A percentile compares a stretch with the other conserved stretches of the same genome.
Evolutionary conservation across 2,329 filamentous ascomycete species (phyloP).

Genomic region (Aspergillus pseudoglaucus): DNA sequence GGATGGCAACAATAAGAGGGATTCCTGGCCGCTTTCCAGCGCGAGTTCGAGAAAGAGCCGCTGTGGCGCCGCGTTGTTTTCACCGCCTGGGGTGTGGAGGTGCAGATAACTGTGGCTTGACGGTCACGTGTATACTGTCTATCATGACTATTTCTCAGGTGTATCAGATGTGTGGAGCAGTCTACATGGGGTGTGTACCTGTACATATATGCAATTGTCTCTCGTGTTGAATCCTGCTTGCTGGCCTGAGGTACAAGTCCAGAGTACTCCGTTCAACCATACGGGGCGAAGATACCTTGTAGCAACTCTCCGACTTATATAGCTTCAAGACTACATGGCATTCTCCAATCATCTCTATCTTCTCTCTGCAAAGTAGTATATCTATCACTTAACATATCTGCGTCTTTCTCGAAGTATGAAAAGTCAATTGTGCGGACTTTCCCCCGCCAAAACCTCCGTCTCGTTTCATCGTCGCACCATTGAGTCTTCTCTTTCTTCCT

Average conservation of each 20-base stretch:
- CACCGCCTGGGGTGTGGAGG: not conserved
- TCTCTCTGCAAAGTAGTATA: not conserved
- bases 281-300: no score
- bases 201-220: no score
- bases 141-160: not conserved
- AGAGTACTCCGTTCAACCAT: no score
- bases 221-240: no score
- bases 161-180: no score
- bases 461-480: conserved; percentile 4
- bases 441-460: not conserved
- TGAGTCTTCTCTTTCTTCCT: not conserved
- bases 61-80: not conserved
- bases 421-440: no score
- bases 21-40: not conserved
- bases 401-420: no score
- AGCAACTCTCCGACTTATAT: not conserved
- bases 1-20: not conserved
- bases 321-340: not conserved
- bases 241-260: no score
- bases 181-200: no score
- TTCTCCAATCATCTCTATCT: not conserved
- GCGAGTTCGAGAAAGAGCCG: not conserved
- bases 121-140: not conserved
- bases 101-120: not conserved
- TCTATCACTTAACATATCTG: no score